Evolutionary conservation across 163 green algal species (phyloP).

Genomic region (Scenedesmus sp.): DNA sequence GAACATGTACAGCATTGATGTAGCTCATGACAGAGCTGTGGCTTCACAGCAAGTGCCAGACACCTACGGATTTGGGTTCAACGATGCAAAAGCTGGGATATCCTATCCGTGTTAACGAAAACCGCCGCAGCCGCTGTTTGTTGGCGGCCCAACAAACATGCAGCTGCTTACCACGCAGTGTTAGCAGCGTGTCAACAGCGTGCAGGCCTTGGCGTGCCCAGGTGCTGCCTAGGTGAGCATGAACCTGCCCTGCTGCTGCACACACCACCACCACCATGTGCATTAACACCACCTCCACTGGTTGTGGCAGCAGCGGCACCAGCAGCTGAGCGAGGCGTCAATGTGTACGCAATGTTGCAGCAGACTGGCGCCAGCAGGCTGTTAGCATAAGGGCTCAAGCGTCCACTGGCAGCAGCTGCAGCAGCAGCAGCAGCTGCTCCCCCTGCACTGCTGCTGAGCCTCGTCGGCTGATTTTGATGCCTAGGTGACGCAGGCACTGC

Average conservation of each 20-base stretch:
- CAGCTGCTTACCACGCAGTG: not conserved
- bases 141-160: too few relatives aligned
- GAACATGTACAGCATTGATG: too few relatives aligned
- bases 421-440: not conserved
- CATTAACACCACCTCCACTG: too few relatives aligned
- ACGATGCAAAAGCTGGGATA: too few relatives aligned
- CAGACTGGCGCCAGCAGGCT: not conserved
- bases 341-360: not conserved
- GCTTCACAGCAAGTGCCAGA: too few relatives aligned
- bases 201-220: not conserved
- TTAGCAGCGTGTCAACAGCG: not conserved
- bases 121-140: too few relatives aligned
- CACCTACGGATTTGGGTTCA: too few relatives aligned
- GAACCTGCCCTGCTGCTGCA: not conserved
- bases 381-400: slow-evolving; percentile 11
- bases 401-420: not conserved
- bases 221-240: too few relatives aligned
- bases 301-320: not conserved
- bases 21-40: too few relatives aligned
- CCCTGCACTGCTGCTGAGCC: not conserved
- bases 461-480: not conserved
- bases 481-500: not conserved
- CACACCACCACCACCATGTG: not conserved
- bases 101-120: too few relatives aligned
- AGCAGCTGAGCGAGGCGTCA: not conserved